Evolutionary conservation across 1,284 basidiomycete genomes (phyloP), one percentile per base, ranked within the genome.

Genomic region (Austropuccinia psidii): DNA sequence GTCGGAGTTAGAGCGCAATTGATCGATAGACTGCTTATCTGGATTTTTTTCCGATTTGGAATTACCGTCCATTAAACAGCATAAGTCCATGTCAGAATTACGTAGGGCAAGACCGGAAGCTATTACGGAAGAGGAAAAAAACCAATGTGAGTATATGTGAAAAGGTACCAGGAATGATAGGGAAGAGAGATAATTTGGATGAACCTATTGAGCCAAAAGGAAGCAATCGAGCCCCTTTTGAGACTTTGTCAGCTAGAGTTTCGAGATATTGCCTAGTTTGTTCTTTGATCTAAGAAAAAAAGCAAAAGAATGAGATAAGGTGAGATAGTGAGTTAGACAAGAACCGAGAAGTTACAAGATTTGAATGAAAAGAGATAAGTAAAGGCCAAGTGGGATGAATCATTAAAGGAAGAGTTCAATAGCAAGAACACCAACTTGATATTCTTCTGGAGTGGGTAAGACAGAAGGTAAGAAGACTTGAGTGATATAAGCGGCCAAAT

Each of bases 191-290:
- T 15, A 65, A 31, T 35, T 31, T 29, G 47, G 39, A 57, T 61
- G 19, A 45, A 81, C 90, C 92, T 31, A 77, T 76, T 52, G 55
- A 78, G 45, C 95, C 95, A 81, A 98, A 98, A 62, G 92, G 93
- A 77, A 96, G 83, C 78, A 98, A 84, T 76, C 91, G 88, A 77
- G 91, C 91, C 77, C 92, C 87, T 50, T 93, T 93, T 81, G 94
- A 91, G 81, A 98, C 91, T 72, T 90, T 92, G 80, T 90, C 87
- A 81, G 96, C 95, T 81, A 98, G 87, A 76, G 90, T 87, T 84
- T 98, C 93, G 73, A 98, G 89, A 80, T 94, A 85, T 81, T 92
- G 90, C 78, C 95, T 85, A 76, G 97, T 94, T 78, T 95, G 91
- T 83, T 98, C 95, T 84, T 98, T 98, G 78, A 93, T 77, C 45